These are phyloP conservation scores for Tilletia setariae DNA, from an alignment of 1,284 basidiomycete species.

Conservation along the genomic window DNA sequence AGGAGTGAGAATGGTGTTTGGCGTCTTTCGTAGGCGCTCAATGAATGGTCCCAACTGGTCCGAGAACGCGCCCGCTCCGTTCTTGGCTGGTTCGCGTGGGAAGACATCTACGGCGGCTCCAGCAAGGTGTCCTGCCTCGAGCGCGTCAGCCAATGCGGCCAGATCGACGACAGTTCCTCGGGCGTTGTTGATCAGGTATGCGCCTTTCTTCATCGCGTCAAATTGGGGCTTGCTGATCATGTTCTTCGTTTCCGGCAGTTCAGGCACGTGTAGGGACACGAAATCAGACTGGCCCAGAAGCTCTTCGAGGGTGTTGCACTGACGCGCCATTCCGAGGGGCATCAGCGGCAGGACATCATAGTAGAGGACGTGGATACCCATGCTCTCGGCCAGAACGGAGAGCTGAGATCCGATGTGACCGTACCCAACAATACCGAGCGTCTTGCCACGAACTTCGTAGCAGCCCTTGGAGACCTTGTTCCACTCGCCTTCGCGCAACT, in stretches of 20 bases:
- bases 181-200: conserved; percentile 97
- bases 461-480: conserved; percentile 99
- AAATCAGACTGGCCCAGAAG: conserved; percentile 81
- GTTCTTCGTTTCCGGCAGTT: conserved; percentile 89
- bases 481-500: conserved; percentile 88
- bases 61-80: conserved; percentile 60
- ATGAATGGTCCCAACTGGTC: conserved; percentile 30
- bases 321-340: conserved; percentile 90
- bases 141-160: conserved; percentile 75
- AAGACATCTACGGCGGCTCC: conserved; percentile 95
- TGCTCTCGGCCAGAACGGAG: conserved; percentile 91
- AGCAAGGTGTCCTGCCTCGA: conserved; percentile 80
- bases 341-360: conserved; percentile 95
- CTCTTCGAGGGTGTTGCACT: conserved; percentile 76
- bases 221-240: conserved; percentile 81
- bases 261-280: conserved; percentile 93
- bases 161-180: conserved; percentile 94
- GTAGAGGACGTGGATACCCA: conserved; percentile 95
- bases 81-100: conserved; percentile 85
- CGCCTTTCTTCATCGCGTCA: conserved; percentile 85
- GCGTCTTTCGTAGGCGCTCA: conserved; percentile 33
- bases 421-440: conserved; percentile 95
- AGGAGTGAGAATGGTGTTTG: conserved; percentile 59
- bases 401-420: conserved; percentile 98
- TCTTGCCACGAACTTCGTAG: conserved; percentile 97